Conservation (phyloP, 1,284 basidiomycete genomes). For the Ustilago sp. region DNA sequence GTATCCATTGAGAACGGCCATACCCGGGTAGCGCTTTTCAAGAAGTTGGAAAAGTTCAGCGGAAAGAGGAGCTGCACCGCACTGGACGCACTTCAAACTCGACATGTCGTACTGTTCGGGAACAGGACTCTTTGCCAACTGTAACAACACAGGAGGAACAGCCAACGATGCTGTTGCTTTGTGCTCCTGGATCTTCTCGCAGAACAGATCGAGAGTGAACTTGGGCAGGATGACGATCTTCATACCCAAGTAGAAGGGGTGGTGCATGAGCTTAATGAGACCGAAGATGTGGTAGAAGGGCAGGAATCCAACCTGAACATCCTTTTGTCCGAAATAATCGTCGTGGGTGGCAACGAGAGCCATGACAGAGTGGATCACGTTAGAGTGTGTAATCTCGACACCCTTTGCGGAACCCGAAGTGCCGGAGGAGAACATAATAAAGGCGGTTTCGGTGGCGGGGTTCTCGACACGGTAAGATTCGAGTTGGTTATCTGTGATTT, state of each 20-base stretch:
- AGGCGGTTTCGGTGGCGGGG: constrained; percentile 48
- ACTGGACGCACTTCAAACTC: constrained; percentile 76
- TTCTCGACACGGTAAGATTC: constrained; percentile 46
- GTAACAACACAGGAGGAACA: constrained; percentile 86
- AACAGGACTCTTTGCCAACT: constrained; percentile 79
- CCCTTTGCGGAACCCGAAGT: constrained; percentile 67
- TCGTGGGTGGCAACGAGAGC: constrained; percentile 42
- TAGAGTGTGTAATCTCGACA: constrained; percentile 64
- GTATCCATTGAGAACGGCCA: constrained; percentile 72
- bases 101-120: constrained; percentile 79
- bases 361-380: constrained; percentile 58
- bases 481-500: constrained; percentile 44
- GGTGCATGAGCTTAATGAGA: constrained; percentile 76
- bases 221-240: constrained; percentile 78
- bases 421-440: constrained; percentile 65
- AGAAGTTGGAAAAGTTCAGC: constrained; percentile 76
- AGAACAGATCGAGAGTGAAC: constrained; percentile 81
- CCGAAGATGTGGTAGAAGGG: constrained; percentile 67
- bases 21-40: constrained; percentile 72
- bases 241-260: constrained; percentile 75
- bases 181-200: constrained; percentile 77
- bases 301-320: constrained; percentile 58
- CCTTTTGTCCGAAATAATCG: constrained; percentile 52
- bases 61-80: constrained; percentile 85
- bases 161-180: constrained; percentile 76